Conservation (phyloP, 768 basidiomycete genomes). For the Leccinum subgranulosum region DNA sequence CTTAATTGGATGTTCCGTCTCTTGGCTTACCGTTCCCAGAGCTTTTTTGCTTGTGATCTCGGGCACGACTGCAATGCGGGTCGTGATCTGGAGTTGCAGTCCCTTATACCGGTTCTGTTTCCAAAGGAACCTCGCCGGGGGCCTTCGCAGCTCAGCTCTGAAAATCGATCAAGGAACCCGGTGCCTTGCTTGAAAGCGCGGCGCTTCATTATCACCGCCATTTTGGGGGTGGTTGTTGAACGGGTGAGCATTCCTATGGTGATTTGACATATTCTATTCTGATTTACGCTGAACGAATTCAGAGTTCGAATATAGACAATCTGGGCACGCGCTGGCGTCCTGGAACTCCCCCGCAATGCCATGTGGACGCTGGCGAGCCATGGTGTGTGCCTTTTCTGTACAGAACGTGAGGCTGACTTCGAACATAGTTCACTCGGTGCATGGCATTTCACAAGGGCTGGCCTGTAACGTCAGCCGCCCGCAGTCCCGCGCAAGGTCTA, state of each 20-base stretch:
- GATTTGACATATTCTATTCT: conserved; percentile 27
- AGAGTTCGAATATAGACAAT: conserved; percentile 18
- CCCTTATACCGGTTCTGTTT: conserved; percentile 16
- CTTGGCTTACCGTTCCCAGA: conserved; percentile 7
- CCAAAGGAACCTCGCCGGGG: conserved; percentile 22
- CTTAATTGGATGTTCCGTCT: conserved; percentile 21
- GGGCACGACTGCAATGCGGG: conserved; percentile 9
- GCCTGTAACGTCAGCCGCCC: conserved; percentile 2
- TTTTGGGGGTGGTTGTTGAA: conserved; percentile 2
- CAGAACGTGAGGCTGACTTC: conserved; percentile 18
- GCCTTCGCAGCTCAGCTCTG: conserved; percentile 11
- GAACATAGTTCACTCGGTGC: conserved; percentile 15
- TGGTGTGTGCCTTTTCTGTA: conserved; percentile 12
- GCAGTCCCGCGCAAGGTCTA: conserved; percentile 4
- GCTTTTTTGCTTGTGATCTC: conserved; percentile 21
- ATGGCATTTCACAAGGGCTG: conserved; percentile 9
- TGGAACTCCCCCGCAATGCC: conserved; percentile 14
- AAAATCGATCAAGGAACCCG: conserved; percentile 28
- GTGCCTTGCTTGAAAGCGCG: conserved; percentile 23
- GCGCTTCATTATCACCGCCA: conserved; percentile 12
- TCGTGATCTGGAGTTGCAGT: conserved; percentile 25
- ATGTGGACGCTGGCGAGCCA: conserved; percentile 13
- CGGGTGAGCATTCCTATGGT: conserved; percentile 25
- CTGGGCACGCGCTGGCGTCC: conserved; percentile 8
- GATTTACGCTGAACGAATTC: conserved; percentile 22